phyloP scores from a whole-genome alignment of 495 filamentous ascomycete species.

The Cercophora newfieldiana region DNA sequence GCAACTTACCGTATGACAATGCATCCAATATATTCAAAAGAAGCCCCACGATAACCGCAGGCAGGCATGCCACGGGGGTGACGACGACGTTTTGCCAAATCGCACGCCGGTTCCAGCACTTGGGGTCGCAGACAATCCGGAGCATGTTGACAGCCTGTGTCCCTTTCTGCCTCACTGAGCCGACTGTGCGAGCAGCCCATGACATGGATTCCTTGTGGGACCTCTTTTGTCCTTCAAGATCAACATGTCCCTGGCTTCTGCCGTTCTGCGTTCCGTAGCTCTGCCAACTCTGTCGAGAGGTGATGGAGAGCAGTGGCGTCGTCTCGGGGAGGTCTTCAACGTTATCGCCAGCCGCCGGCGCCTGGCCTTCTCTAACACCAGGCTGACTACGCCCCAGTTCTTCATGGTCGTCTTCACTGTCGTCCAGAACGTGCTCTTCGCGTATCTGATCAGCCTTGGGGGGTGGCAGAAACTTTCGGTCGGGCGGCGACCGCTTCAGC shows the following conservation, averaged over 20 bases:
- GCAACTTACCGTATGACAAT: conserved; percentile 77
- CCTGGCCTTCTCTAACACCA: background rate
- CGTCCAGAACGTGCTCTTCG: conserved; percentile 25
- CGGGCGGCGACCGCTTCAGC: conserved; percentile 57
- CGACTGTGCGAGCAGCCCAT: conserved; percentile 22
- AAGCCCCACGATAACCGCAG: conserved; percentile 83
- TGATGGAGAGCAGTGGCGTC: conserved; percentile 38
- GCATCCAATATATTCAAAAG: conserved; percentile 93
- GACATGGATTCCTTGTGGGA: background rate
- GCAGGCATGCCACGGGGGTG: conserved; percentile 67
- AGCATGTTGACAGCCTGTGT: conserved; percentile 16
- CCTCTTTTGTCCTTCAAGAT: conserved; percentile 46
- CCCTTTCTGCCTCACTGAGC: conserved; percentile 11
- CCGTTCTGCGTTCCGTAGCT: conserved; percentile 26
- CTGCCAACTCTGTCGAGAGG: conserved; percentile 26
- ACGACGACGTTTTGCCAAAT: conserved; percentile 66
- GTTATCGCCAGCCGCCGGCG: conserved; percentile 1
- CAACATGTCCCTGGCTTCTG: conserved; percentile 25
- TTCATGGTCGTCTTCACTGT: conserved; percentile 30
- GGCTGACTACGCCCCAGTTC: no score
- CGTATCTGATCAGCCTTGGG: conserved; percentile 17
- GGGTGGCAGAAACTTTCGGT: conserved; percentile 20
- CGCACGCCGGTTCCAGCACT: conserved; percentile 66
- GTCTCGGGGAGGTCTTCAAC: conserved; percentile 33
- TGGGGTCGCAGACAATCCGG: conserved; percentile 52